A percentile compares a stretch with the other conserved stretches of the same genome.
phyloP scores from a whole-genome alignment of 371 early-diverging fungal genomes.

The Phascolomyces articulosus region DNA sequence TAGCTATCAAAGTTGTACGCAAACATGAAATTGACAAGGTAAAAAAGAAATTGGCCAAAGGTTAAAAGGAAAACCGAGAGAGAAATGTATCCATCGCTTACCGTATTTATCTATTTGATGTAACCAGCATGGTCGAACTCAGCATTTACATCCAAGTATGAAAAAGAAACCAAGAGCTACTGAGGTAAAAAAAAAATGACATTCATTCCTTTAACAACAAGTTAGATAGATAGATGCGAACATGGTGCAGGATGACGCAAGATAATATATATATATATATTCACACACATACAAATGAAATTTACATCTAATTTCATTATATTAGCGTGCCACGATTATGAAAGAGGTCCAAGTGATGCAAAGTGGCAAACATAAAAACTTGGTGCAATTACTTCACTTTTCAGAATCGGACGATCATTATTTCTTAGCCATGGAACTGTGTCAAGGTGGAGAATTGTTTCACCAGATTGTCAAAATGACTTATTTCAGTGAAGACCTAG shows the following conservation, averaged over 20 bases:
- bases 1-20: slow-evolving; percentile 84
- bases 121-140: slow-evolving; percentile 10
- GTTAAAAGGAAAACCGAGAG: too few relatives aligned
- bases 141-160: slow-evolving; percentile 17
- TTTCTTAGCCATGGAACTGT: slow-evolving; percentile 84
- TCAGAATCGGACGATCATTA: slow-evolving; percentile 68
- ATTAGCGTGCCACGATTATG: slow-evolving; percentile 78
- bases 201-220: neutral
- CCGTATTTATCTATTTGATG: slow-evolving; percentile 17
- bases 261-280: too few relatives aligned
- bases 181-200: slow-evolving; percentile 9
- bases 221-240: neutral
- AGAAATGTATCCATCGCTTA: neutral
- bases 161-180: slow-evolving; percentile 17
- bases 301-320: too few relatives aligned
- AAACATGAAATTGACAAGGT: slow-evolving; percentile 64
- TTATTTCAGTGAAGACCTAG: slow-evolving; percentile 77
- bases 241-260: too few relatives aligned
- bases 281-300: too few relatives aligned
- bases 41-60: too few relatives aligned
- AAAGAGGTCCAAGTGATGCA: slow-evolving; percentile 92
- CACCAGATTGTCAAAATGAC: slow-evolving; percentile 83
- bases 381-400: slow-evolving; percentile 76
- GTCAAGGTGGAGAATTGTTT: slow-evolving; percentile 87
- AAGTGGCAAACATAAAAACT: slow-evolving; percentile 77